Percentiles rank a stretch among this genome's conserved stretches.
These are phyloP conservation scores for Lasiosphaeria hispida DNA, from an alignment of 495 filamentous ascomycete genomes.

Conservation along the genomic window DNA sequence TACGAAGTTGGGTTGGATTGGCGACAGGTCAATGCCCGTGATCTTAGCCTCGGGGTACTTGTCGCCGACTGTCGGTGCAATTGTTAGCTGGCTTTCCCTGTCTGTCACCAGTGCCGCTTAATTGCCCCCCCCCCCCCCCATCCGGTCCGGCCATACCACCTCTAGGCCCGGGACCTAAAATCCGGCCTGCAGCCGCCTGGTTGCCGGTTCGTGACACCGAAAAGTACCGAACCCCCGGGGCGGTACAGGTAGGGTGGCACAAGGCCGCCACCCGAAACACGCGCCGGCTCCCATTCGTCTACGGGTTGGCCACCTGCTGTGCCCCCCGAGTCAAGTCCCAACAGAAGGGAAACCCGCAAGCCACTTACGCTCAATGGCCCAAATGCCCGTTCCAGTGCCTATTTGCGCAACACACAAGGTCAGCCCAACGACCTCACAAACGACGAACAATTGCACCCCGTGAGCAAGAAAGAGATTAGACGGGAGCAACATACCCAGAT, in stretches of 20 bases:
- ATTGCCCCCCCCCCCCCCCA: too few relatives aligned
- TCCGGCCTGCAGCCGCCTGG: background rate
- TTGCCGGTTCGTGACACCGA: background rate
- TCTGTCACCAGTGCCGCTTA: background rate
- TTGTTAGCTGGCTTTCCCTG: slow-evolving; percentile 11
- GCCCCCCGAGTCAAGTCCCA: slow-evolving; percentile 6
- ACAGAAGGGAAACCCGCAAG: slow-evolving; percentile 16
- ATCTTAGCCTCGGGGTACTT: slow-evolving; percentile 50
- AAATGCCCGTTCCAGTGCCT: slow-evolving; percentile 59
- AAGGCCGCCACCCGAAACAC: background rate
- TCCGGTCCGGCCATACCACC: too few relatives aligned
- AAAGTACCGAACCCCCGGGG: background rate
- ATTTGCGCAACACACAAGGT: slow-evolving; percentile 12
- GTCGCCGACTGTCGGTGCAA: slow-evolving; percentile 32
- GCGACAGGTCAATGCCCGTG: slow-evolving; percentile 64
- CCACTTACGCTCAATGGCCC: slow-evolving; percentile 50
- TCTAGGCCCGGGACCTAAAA: too few relatives aligned
- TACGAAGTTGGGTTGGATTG: slow-evolving; percentile 58
- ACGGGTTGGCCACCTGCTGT: background rate
- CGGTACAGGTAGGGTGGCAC: background rate
- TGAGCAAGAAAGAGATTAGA: background rate
- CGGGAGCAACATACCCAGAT: slow-evolving; percentile 30
- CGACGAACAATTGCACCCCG: background rate
- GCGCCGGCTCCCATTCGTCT: slow-evolving; percentile 2
- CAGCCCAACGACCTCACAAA: slow-evolving; percentile 2